phyloP scores from a whole-genome alignment of 2,329 filamentous ascomycete species.

The Fusarium luffae region DNA sequence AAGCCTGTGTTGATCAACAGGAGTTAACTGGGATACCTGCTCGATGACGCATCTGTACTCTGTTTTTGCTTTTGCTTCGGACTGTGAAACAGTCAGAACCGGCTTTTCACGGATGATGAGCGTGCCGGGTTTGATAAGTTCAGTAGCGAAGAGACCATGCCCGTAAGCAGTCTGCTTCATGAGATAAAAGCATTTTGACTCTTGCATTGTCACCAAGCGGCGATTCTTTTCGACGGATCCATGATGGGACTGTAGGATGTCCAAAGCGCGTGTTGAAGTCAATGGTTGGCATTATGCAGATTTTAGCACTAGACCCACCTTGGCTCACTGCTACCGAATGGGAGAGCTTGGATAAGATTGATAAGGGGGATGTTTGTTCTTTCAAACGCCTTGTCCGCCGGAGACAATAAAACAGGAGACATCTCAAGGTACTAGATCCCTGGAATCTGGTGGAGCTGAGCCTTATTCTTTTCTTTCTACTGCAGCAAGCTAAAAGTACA shows the following conservation, averaged over 20 bases:
- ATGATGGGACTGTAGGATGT: not conserved
- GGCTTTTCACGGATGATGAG: conserved; percentile 20
- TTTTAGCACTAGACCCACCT: not conserved
- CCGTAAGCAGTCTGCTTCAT: conserved; percentile 2
- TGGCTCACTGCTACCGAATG: rapidly evolving
- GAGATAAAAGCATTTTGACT: not conserved
- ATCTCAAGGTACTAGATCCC: rapidly evolving
- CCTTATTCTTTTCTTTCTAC: not conserved
- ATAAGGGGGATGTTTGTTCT: not conserved
- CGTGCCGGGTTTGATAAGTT: conserved; percentile 3
- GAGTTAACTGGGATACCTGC: not conserved
- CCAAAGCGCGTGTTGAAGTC: not conserved
- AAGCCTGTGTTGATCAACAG: not conserved
- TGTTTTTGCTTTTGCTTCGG: not conserved
- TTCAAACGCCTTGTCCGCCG: rapidly evolving
- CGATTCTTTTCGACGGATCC: not conserved
- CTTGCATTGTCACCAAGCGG: not conserved
- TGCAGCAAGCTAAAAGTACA: too few species aligned
- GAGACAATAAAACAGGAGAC: not conserved
- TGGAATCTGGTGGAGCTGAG: rapidly evolving
- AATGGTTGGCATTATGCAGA: not conserved
- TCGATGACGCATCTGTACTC: conserved; percentile 21
- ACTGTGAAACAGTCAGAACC: conserved; percentile 2
- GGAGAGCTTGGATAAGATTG: not conserved
- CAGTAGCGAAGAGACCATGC: conserved; percentile 3